Evolutionary conservation across 2,329 filamentous ascomycete genomes (phyloP), one percentile per base, ranked within the genome.

Genomic region (Ophiostoma sp.): DNA sequence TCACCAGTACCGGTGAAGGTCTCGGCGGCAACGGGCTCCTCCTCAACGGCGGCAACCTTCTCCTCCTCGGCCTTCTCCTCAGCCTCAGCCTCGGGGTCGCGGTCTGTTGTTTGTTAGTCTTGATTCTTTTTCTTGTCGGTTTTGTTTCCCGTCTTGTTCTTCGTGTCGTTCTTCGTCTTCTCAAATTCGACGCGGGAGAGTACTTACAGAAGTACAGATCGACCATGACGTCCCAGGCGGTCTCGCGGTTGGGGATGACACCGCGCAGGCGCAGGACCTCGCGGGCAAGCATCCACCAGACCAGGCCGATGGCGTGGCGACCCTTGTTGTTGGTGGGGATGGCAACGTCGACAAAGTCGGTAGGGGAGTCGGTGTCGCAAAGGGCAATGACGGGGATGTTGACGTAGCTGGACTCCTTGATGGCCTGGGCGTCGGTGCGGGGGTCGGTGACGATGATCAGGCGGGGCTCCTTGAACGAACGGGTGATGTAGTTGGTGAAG

Each of bases 401-500:
- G 87, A 99, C 95, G 86, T 99, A 99, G 81, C 91, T 95, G 82
- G 96, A 95, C 88, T 99, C 95, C 91, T 97, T 98, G 90, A 99
- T 99, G 81, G 95, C 95, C 90, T 99, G 95, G 82, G 95, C 93
- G 80, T 99, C 95, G 87, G 96, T 99, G 85, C 96, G 94, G 79
- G 95, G 95, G 84, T 99, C 95, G 85, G 95, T 99, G 80, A 99
- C 95, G 82, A 99, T 90, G 85, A 99, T 98, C 81, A 99, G 89
- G 84, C 96, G 96, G 81, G 95, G 95, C 88, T 99, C 95, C 90
- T 97, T 97, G 93, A 99, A 99, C 76, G 95, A 98, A 81, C 95
- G 94, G 84, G 96, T 99, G 91, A 99, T 99, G 91, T 99, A 99
- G 90, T 99, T 99, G 89, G 95, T 99, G 91, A 99, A 99, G 85